Conservation (phyloP, 2,329 filamentous ascomycete genomes). For the Taxawa tesnikishii region DNA sequence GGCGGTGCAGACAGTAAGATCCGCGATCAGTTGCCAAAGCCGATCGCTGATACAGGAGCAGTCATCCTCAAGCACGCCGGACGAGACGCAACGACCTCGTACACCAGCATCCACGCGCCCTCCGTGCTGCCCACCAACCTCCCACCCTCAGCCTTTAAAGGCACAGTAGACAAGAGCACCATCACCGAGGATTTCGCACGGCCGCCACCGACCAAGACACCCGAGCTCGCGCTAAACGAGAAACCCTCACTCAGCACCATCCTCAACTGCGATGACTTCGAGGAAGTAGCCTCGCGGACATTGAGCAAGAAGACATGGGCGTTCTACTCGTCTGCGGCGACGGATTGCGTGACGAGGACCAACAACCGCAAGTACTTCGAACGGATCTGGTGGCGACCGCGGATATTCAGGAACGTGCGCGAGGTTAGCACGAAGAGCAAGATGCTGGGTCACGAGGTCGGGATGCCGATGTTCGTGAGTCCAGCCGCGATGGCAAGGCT, state of each 20-base stretch:
- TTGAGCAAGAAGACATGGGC: slow-evolving; percentile 28
- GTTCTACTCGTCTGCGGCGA: slow-evolving; percentile 38
- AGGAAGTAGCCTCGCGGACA: slow-evolving; percentile 24
- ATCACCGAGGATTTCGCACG: slow-evolving; percentile 9
- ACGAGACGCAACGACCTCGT: slow-evolving; percentile 41
- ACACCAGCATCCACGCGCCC: slow-evolving; percentile 38
- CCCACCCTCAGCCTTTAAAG: slow-evolving; percentile 27
- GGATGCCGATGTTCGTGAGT: slow-evolving; percentile 24
- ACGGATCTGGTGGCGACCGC: slow-evolving; percentile 35
- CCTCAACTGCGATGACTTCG: slow-evolving; percentile 35
- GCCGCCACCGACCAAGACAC: slow-evolving; percentile 16
- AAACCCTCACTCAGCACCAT: slow-evolving; percentile 35
- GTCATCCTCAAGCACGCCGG: slow-evolving; percentile 39
- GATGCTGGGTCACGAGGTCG: slow-evolving; percentile 20
- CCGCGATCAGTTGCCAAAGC: too few relatives aligned
- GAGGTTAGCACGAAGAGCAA: slow-evolving; percentile 16
- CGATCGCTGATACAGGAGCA: too few relatives aligned
- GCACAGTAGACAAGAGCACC: slow-evolving; percentile 17
- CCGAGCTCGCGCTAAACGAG: slow-evolving; percentile 17
- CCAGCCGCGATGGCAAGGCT: slow-evolving; percentile 24
- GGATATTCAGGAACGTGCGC: slow-evolving; percentile 29
- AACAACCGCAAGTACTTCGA: slow-evolving; percentile 30
- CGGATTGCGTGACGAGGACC: slow-evolving; percentile 34
- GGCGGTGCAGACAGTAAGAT: slow-evolving; percentile 41
- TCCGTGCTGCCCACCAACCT: slow-evolving; percentile 30